Evolutionary conservation across 2,329 filamentous ascomycete genomes (phyloP), one percentile per base, ranked within the genome.

Genomic region (Laburnicola sp.): DNA sequence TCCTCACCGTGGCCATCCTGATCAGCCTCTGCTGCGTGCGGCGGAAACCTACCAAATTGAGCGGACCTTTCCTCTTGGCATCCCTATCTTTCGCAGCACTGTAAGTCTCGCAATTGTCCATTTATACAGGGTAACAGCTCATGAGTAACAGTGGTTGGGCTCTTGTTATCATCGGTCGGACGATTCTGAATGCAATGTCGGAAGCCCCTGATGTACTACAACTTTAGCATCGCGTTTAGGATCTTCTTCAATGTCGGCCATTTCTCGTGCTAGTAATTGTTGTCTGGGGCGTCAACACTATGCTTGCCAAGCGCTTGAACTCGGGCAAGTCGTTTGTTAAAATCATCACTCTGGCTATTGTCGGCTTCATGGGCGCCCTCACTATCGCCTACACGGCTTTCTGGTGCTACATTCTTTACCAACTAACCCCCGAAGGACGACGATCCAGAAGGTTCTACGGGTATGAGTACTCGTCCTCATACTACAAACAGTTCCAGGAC

Each of bases 201-300:
- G 11, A 1, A 36, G 7, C 22, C 2, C 5, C 7, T 3, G 8
- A 34, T 22, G 34, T 59, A 56, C 42, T 51, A 42, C 26, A 26
- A 54, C 27, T 46, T 59, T 37, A n/a, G 21, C 22, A 61, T 65
- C 26, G 56, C 60, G n/a, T 48, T 25, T 16, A 35, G 1, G 3
- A 39, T 71, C 1, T 66, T 71, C 37, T 50, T 47, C 41, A 6
- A 23, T n/a, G 21, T 72, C 6, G 54, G 41, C 35, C 36, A 50
- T 11, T 65, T 47, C 37, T 62, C 46, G 45, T 71, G 1, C 58
- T 70, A 1, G 54, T 65, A 6, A 50, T 65, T 2, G 56, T 63
- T 4, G 41, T 67, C 27, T 68, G 53, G 43, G 44, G 40, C 6
- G 48, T 71, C 43, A 70, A 70, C 57, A 52, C 25, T 8, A 44